Conservation (phyloP, 495 filamentous ascomycete genomes). For the Aspergillus biplanus region DNA sequence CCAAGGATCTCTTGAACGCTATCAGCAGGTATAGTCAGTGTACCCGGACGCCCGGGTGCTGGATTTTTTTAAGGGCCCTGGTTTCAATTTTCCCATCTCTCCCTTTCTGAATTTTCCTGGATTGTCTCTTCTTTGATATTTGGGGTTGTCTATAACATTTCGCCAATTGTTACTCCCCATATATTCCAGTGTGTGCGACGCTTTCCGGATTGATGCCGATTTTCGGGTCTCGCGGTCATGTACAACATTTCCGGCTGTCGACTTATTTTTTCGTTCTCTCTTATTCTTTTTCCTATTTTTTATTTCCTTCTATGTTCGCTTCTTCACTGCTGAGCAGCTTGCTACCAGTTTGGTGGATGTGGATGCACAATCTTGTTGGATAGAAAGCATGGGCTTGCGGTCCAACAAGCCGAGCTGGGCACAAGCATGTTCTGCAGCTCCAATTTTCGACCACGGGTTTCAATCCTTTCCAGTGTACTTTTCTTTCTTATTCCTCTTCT, state of each 20-base stretch:
- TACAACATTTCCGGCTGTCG: constrained; percentile 34
- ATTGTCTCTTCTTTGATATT: neutral
- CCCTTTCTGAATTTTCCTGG: constrained; percentile 20
- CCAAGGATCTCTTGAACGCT: neutral
- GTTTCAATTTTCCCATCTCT: constrained; percentile 18
- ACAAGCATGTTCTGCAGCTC: neutral
- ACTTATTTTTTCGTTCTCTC: constrained; percentile 27
- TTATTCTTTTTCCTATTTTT: neutral
- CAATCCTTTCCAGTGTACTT: constrained; percentile 1
- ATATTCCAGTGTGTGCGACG: constrained; percentile 25
- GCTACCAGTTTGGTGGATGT: neutral
- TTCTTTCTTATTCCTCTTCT: too few species aligned
- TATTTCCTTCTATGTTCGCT: neutral
- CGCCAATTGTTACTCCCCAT: neutral
- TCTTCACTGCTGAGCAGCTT: neutral
- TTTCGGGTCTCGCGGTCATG: constrained; percentile 29
- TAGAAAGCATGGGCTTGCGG: neutral
- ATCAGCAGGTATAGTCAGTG: neutral
- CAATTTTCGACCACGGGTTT: neutral
- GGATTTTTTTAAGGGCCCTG: constrained; percentile 21
- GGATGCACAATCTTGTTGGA: neutral
- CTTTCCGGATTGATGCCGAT: constrained; percentile 29
- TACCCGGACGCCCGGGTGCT: constrained; percentile 6
- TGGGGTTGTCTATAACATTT: constrained; percentile 8
- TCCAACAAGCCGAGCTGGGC: constrained; percentile 1